Conservation (phyloP, 2,329 filamentous ascomycete species). For the Apiospora sp. region DNA sequence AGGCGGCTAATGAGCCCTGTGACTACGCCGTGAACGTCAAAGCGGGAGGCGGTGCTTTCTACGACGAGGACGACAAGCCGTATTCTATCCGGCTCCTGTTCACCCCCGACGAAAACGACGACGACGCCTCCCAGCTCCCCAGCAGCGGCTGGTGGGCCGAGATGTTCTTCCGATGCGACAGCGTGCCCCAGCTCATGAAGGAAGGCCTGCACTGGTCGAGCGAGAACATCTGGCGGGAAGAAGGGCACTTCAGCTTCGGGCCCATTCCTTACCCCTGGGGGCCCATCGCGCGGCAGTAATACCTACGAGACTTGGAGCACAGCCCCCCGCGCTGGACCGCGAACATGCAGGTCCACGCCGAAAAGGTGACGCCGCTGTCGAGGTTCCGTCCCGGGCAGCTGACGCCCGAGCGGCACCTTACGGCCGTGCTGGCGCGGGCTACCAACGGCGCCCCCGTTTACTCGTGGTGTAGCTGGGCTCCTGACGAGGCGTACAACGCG, state of each 20-base stretch:
- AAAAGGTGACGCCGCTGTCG: neutral
- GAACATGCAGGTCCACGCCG: neutral
- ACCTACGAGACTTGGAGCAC: neutral
- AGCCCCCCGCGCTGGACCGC: neutral
- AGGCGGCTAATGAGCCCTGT: too few relatives aligned
- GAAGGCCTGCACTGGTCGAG: neutral
- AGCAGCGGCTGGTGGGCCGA: slow-evolving; percentile 3
- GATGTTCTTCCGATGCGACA: slow-evolving; percentile 19
- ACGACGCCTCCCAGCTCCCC: neutral
- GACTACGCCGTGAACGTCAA: too few relatives aligned
- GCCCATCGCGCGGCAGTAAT: neutral
- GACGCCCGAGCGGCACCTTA: neutral
- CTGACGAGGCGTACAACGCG: slow-evolving; percentile 19
- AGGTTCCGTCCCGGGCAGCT: neutral
- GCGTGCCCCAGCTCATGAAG: slow-evolving; percentile 15
- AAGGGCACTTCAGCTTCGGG: neutral
- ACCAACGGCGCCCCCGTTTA: neutral
- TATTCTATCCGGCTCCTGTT: neutral
- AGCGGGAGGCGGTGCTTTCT: neutral
- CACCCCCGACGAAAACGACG: neutral
- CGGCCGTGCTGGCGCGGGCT: neutral
- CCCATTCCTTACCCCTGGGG: neutral
- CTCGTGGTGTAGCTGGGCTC: neutral
- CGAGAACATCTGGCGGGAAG: neutral
- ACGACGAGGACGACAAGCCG: neutral